These are phyloP conservation scores for Candida schatavii DNA, from an alignment of 805 yeast species.

Conservation along the genomic window DNA sequence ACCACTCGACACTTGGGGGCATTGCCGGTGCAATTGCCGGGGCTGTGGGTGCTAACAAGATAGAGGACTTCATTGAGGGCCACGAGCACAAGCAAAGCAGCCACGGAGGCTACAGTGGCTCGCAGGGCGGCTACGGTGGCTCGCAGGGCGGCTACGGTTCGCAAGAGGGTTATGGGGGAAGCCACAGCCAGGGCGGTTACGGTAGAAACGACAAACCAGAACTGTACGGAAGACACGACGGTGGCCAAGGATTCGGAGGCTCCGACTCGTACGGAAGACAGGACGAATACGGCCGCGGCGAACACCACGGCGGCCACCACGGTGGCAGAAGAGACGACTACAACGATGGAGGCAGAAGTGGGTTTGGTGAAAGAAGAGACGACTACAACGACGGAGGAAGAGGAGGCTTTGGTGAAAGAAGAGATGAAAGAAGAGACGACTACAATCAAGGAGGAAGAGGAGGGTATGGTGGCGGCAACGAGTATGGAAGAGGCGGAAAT, in stretches of 20 bases:
- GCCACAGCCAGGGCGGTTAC: constrained; percentile 2
- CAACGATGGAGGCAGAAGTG: constrained; percentile 11
- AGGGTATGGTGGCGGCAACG: no score
- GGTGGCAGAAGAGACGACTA: constrained; percentile 13
- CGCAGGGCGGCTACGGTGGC: constrained; percentile 11
- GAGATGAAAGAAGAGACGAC: constrained; percentile 4
- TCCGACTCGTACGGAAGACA: constrained; percentile 4
- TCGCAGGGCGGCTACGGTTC: constrained; percentile 9
- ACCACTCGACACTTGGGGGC: constrained; percentile 26
- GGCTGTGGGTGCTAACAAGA: constrained; percentile 27
- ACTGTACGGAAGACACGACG: constrained; percentile 10
- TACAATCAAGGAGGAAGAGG: no score
- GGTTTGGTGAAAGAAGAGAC: constrained; percentile 3
- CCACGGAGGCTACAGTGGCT: constrained; percentile 10
- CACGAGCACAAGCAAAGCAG: constrained; percentile 5
- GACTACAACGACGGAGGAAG: no score
- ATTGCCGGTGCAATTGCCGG: constrained; percentile 29
- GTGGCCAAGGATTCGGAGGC: constrained; percentile 5
- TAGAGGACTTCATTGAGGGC: constrained; percentile 17
- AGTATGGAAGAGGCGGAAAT: no score
- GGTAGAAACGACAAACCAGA: constrained; percentile 7
- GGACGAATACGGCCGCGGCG: constrained; percentile 6
- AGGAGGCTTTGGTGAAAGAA: constrained; percentile 9
- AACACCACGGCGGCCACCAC: constrained; percentile 10
- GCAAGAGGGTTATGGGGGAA: constrained; percentile 5